These are phyloP conservation scores for Zasmidium cellare DNA, from an alignment of 2,329 filamentous ascomycete species.

Conservation along the genomic window DNA sequence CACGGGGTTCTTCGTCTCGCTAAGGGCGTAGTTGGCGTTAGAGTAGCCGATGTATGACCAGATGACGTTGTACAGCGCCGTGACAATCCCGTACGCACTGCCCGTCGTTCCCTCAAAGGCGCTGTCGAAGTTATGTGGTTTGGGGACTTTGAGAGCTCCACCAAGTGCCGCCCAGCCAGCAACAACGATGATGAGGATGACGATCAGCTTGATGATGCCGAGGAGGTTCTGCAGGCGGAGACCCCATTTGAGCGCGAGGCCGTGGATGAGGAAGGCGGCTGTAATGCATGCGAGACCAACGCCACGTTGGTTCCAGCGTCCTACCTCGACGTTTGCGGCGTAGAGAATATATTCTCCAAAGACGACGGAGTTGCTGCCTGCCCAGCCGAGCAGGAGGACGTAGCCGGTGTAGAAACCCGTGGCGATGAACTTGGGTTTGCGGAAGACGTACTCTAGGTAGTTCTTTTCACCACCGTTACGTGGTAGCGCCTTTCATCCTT, in stretches of 20 bases:
- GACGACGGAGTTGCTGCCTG: constrained; percentile 66
- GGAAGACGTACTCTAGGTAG: constrained; percentile 50
- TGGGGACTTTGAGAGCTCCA: constrained; percentile 60
- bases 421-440: constrained; percentile 60
- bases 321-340: constrained; percentile 62
- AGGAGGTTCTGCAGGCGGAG: constrained; percentile 67
- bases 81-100: constrained; percentile 67
- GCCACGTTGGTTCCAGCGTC: constrained; percentile 66
- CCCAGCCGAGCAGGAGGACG: constrained; percentile 64
- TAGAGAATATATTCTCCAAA: constrained; percentile 71
- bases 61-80: constrained; percentile 70
- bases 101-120: constrained; percentile 67
- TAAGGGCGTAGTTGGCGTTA: constrained; percentile 60
- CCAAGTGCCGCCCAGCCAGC: constrained; percentile 61
- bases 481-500: too few species aligned
- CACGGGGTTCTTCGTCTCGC: constrained; percentile 44
- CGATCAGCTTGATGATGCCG: constrained; percentile 64
- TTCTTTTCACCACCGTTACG: constrained; percentile 60
- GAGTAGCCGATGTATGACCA: constrained; percentile 69
- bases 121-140: constrained; percentile 63
- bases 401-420: constrained; percentile 63
- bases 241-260: constrained; percentile 64
- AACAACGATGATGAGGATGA: constrained; percentile 63
- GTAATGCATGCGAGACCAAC: constrained; percentile 68
- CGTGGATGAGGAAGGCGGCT: constrained; percentile 65